Conservation (phyloP, 352 stramenopile genomes). For the Globisporangium abappressorium region DNA sequence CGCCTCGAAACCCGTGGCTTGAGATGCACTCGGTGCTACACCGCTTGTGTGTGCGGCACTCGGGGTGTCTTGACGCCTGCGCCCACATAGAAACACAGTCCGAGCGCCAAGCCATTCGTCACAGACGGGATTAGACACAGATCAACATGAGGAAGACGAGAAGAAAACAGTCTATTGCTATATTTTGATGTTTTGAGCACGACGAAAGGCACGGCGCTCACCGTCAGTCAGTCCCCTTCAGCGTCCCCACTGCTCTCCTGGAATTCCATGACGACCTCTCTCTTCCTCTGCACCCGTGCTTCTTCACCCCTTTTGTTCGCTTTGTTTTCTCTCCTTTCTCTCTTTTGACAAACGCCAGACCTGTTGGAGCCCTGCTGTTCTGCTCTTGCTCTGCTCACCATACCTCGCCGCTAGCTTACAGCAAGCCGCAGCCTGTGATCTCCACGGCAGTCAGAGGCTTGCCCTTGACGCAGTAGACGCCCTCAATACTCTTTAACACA, state of each 20-base stretch:
- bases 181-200: background rate
- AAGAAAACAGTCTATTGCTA: conserved; percentile 19
- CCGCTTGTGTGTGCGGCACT: too few relatives aligned
- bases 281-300: background rate
- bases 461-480: conserved; percentile 79
- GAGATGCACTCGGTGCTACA: too few relatives aligned
- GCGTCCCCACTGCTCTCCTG: background rate
- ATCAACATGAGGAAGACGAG: background rate
- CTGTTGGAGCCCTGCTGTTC: background rate
- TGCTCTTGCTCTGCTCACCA: background rate
- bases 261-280: background rate
- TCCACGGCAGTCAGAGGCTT: conserved; percentile 79
- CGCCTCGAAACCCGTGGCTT: too few relatives aligned
- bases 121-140: background rate
- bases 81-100: background rate
- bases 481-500: conserved; percentile 82
- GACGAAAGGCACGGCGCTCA: background rate
- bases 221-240: background rate
- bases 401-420: conserved; percentile 35
- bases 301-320: background rate
- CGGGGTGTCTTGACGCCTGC: background rate
- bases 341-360: background rate
- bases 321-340: background rate
- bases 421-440: conserved; percentile 75
- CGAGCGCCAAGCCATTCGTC: background rate